Base-by-base conservation (phyloP, 306 rosid genomes). In the Canavalia ensiformis region DNA sequence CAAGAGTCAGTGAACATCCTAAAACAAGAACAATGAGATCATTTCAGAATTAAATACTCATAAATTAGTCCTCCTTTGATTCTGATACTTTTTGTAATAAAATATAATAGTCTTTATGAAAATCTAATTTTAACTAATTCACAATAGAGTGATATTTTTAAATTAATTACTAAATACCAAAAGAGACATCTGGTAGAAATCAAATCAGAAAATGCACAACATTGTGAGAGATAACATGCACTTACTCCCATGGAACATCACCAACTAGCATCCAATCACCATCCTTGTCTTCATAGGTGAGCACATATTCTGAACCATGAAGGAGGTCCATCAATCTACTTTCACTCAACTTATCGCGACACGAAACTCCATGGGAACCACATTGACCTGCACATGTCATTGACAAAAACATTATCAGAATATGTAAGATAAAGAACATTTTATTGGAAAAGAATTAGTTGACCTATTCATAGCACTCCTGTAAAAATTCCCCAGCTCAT, bases 251-350 rank as follows among this genome's bases (percentile, higher is more conserved):
- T 35, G 98, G 97, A 60, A 91, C 98, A 83, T 95, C 98, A 63
- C 98, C 98, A 87, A 95, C 98, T 13, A 95, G 88, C 99, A 95
- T 93, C 99, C 99, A 95, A 69, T 95, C 99, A 10, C 90, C 93
- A 83, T 95, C 99, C 76, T 91, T 93, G 81, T 95, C 99, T 88
- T 95, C 99, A 85, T 90, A 95, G 52, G 99, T 95, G 83, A 91
- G 96, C 74, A 91, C 98, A 86, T 90, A 92, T 87, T 95, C 99
- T 67, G 99, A 92, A 79, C 99, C 95, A 80, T 91, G 94, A 56
- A 95, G 92, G 5, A 95, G 97, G 75, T 95, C 97, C 92, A 90
- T 92, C 85, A 92, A 82, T 46, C 89, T 88, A 51, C 95, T 95
- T 86, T 90, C 94, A 18, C 87, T 90, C 70, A 92, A 56, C 37